A percentile compares a stretch with the other conserved stretches of the same genome.
phyloP scores from a whole-genome alignment of 2,329 filamentous ascomycete species.

The Botrytis galanthina region DNA sequence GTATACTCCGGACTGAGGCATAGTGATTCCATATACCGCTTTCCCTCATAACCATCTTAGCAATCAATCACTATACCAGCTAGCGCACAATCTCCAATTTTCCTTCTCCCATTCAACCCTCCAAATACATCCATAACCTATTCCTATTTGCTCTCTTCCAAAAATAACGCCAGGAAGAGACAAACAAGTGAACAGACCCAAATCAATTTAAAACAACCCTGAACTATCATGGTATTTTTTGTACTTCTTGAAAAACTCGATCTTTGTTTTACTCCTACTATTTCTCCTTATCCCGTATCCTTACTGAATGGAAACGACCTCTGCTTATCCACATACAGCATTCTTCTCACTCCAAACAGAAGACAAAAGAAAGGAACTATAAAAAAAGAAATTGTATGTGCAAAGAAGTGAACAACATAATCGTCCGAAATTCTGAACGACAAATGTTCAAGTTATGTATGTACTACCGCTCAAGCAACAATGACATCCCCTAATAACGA shows the following conservation, averaged over 20 bases:
- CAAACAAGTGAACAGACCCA: not conserved
- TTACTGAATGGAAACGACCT: not conserved
- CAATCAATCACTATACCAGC: not conserved
- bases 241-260: not conserved
- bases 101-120: not conserved
- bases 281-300: not conserved
- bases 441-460: not conserved
- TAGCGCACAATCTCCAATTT: not conserved
- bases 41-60: not conserved
- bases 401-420: not conserved
- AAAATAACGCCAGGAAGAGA: not conserved
- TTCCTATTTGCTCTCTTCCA: not conserved
- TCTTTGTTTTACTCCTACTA: not conserved
- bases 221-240: slow-evolving; percentile 11
- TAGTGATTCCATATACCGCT: not conserved
- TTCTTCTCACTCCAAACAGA: not conserved
- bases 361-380: not conserved
- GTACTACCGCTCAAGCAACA: not conserved
- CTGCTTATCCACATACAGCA: not conserved
- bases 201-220: slow-evolving; percentile 12
- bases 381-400: slow-evolving; percentile 2
- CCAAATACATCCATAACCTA: not conserved
- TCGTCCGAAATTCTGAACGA: not conserved
- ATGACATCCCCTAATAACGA: not conserved
- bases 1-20: not conserved